A percentile compares a stretch with the other conserved stretches of the same genome.
These are phyloP conservation scores for Porcisia deanei DNA, from an alignment of 208 protist genomes.

Conservation along the genomic window DNA sequence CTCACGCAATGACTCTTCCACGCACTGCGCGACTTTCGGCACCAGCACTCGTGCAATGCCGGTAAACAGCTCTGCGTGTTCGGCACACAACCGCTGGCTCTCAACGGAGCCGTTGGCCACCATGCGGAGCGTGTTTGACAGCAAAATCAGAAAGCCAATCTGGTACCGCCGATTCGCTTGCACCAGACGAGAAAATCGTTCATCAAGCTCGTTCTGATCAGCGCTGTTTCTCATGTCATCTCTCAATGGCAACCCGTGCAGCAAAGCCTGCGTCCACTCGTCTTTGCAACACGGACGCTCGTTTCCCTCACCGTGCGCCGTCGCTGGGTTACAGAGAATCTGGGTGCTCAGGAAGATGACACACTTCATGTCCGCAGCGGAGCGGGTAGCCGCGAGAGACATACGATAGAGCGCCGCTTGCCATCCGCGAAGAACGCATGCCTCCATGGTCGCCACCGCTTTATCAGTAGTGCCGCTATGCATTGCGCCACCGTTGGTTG, in stretches of 20 bases:
- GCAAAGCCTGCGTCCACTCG: conserved; percentile 65
- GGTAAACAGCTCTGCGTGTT: conserved; percentile 43
- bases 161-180: conserved; percentile 48
- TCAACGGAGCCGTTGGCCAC: conserved; percentile 31
- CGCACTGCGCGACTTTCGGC: conserved; percentile 40
- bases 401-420: conserved; percentile 53
- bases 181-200: conserved; percentile 18
- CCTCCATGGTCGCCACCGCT: background rate
- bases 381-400: conserved; percentile 30
- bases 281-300: conserved; percentile 71
- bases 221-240: background rate
- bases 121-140: conserved; percentile 54
- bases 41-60: conserved; percentile 40
- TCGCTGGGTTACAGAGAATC: conserved; percentile 60
- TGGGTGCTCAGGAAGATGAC: conserved; percentile 58
- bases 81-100: conserved; percentile 48
- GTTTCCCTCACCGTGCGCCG: conserved; percentile 78
- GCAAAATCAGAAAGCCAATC: conserved; percentile 63
- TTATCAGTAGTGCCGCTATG: background rate
- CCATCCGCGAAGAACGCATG: conserved; percentile 34
- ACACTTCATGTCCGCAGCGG: conserved; percentile 24
- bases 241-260: conserved; percentile 20
- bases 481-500: background rate
- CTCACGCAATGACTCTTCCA: conserved; percentile 34
- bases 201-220: conserved; percentile 3